Evolutionary conservation across 306 rosid genomes (phyloP), one percentile per base, ranked within the genome.

Genomic region (Trifolium pratense): DNA sequence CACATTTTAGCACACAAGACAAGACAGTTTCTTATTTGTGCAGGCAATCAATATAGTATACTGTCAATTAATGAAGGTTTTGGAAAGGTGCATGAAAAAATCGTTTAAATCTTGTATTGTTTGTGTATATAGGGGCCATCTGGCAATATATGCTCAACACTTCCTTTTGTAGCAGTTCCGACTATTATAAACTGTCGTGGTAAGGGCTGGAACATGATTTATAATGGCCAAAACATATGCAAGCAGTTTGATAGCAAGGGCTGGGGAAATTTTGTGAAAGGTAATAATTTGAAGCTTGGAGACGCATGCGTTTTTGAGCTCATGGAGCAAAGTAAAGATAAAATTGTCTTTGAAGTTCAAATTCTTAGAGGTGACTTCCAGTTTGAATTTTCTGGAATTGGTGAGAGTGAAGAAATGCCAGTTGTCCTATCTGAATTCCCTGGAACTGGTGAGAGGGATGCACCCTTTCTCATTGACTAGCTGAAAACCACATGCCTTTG

Each of bases 281-380:
- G 85, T 37, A 90, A 80, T 64, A 18, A 60, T 76, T 83, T 90
- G 75, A 84, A 82, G 81, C 32, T 17, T 17, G 91, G 91, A 63
- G 96, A 86, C 43, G 91, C 85, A 1, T 88, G 87, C n/a, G 66
- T 90, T 9, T 90, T 90, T 64, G 90, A 90, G 67, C 85, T 88
- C 40, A 40, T 25, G 6, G 81, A 88, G 43, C 6, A 17, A 56
- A 78, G 74, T 46, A 18, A 51, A 39, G 61, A 43, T 43, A 55
- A 49, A 71, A 57, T 90, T 23, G 21, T 71, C 36, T 79, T 86
- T 3, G 52, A 84, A 60, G 88, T 86, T 78, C 96, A 86, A 69
- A 86, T 90, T 75, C 93, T 90, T 69, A 80, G 87, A 83, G 91
- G 96, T 8, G 89, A 87, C 79, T 59, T 87, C 78, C 96, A 92